These are phyloP conservation scores for Crucibulum laeve DNA, from an alignment of 768 basidiomycete genomes.

Conservation along the genomic window DNA sequence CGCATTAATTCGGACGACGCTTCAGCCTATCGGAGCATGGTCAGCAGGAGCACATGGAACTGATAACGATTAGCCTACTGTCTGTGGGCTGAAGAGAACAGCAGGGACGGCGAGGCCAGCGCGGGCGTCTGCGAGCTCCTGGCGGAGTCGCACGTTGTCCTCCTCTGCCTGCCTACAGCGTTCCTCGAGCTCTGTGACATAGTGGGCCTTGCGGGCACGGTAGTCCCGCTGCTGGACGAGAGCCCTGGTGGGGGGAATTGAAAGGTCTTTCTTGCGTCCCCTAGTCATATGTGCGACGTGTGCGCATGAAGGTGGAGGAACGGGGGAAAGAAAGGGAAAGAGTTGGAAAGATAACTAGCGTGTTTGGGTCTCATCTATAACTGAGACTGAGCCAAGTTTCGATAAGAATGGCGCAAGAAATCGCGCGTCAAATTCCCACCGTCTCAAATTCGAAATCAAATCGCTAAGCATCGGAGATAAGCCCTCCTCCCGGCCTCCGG, in stretches of 20 bases:
- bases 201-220: slow-evolving; percentile 54
- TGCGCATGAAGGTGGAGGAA: slow-evolving; percentile 1
- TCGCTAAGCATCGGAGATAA: slow-evolving; percentile 7
- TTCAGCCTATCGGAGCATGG: slow-evolving; percentile 32
- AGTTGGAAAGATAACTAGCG: slow-evolving; percentile 8
- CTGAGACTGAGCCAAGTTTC: slow-evolving; percentile 19
- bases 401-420: slow-evolving; percentile 32
- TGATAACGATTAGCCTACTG: slow-evolving; percentile 19
- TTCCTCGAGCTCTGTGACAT: slow-evolving; percentile 52
- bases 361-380: slow-evolving; percentile 7
- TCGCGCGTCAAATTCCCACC: slow-evolving; percentile 13
- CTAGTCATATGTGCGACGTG: slow-evolving; percentile 43
- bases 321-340: slow-evolving; percentile 7
- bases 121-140: slow-evolving; percentile 41
- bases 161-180: slow-evolving; percentile 49
- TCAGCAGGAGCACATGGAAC: neutral
- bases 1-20: slow-evolving; percentile 50
- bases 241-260: slow-evolving; percentile 53
- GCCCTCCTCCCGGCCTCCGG: slow-evolving; percentile 4
- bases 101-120: slow-evolving; percentile 29
- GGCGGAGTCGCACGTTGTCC: slow-evolving; percentile 46
- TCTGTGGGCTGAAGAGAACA: slow-evolving; percentile 21
- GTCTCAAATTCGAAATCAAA: slow-evolving; percentile 18
- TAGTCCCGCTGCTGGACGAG: slow-evolving; percentile 64
- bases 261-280: slow-evolving; percentile 62